These are phyloP conservation scores for Beauveria brongniartii DNA, from an alignment of 2,329 filamentous ascomycete genomes.

Conservation along the genomic window DNA sequence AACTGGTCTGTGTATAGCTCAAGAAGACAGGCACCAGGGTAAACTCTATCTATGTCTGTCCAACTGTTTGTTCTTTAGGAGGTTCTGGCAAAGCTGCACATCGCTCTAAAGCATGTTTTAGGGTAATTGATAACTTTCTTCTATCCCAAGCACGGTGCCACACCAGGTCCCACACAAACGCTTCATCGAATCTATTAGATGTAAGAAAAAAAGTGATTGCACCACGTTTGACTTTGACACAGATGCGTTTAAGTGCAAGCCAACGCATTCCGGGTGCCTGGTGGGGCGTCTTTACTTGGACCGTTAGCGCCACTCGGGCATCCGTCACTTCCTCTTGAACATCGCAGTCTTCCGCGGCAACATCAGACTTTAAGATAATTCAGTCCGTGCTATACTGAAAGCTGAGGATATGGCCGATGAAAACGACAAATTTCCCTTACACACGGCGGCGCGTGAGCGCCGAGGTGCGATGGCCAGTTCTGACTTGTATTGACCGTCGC, in stretches of 20 bases:
- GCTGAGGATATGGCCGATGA: conserved; percentile 25
- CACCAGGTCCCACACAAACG: too few species aligned
- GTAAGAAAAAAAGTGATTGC: too few species aligned
- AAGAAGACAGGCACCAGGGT: too few species aligned
- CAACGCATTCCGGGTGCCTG: neutral
- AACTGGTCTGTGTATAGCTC: too few species aligned
- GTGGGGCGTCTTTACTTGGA: neutral
- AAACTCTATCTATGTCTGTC: too few species aligned
- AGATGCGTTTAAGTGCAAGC: neutral
- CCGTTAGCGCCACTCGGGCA: neutral
- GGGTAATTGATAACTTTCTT: too few species aligned
- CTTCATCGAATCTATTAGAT: too few species aligned
- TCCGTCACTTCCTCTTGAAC: neutral
- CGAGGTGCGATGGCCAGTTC: conserved; percentile 49
- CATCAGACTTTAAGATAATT: neutral
- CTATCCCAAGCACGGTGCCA: too few species aligned
- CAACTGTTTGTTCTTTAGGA: too few species aligned
- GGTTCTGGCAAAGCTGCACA: too few species aligned
- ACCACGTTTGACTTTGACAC: too few species aligned
- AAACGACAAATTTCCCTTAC: conserved; percentile 66
- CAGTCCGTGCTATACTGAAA: neutral
- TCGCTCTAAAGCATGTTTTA: too few species aligned
- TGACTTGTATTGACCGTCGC: neutral
- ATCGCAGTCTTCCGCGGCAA: neutral
- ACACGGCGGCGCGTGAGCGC: conserved; percentile 79